Percentiles rank a stretch among this genome's conserved stretches.
Evolutionary conservation across 371 early-diverging fungal genomes (phyloP).

Genomic region (Homolaphlyctis polyrhiza): DNA sequence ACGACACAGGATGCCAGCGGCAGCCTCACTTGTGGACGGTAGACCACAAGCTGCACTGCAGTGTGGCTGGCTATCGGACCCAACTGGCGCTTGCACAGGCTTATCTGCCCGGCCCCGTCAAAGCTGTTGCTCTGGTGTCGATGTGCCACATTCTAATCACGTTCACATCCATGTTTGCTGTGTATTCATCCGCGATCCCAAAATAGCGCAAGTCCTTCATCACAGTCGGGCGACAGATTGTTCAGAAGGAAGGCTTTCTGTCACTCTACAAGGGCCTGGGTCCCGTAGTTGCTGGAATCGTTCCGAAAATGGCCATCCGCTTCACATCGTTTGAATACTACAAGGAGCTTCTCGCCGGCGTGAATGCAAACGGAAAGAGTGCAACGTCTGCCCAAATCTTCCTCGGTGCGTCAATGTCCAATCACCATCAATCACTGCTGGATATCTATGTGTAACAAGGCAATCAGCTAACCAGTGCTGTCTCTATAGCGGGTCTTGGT

Average conservation of each 20-base stretch:
- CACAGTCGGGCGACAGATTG: slow-evolving; percentile 78
- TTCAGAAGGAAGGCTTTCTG: slow-evolving; percentile 79
- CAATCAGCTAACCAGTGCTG: no score
- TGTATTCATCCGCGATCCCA: no score
- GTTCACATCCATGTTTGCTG: not conserved
- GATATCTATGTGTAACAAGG: no score
- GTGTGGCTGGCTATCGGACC: no score
- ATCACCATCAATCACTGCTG: no score
- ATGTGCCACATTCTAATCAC: not conserved
- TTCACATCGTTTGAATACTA: slow-evolving; percentile 94
- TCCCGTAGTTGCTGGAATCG: slow-evolving; percentile 95
- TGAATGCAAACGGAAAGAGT: slow-evolving; percentile 59
- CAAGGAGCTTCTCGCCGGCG: slow-evolving; percentile 78
- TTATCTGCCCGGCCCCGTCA: no score
- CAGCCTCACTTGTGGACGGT: no score
- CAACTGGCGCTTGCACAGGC: no score
- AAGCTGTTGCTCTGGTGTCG: no score
- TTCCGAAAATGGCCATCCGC: slow-evolving; percentile 98
- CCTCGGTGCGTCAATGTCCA: slow-evolving; percentile 72
- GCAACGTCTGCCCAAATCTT: slow-evolving; percentile 67
- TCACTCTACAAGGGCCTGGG: slow-evolving; percentile 97
- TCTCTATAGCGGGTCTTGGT: slow-evolving; percentile 74
- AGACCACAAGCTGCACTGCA: no score
- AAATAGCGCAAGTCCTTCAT: slow-evolving; percentile 57
- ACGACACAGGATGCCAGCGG: no score